Percentiles rank a stretch among this genome's conserved stretches.
Conservation (phyloP, 2,329 filamentous ascomycete species). For the Neofusicoccum sp. region DNA sequence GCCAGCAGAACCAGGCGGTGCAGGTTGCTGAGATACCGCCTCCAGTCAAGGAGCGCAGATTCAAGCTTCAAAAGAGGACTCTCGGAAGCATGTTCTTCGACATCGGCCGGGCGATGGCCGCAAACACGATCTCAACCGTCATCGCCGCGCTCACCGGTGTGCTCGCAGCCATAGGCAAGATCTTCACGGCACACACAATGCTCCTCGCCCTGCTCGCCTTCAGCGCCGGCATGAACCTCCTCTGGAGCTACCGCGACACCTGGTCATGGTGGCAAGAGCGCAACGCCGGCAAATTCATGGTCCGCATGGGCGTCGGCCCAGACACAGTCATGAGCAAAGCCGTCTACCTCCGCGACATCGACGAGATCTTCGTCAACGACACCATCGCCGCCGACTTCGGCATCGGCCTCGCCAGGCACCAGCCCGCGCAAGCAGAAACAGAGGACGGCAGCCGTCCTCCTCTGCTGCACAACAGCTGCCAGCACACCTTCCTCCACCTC, state of each 20-base stretch:
- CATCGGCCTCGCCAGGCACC: neutral
- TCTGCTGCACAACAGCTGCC: constrained; percentile 24
- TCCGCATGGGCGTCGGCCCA: constrained; percentile 72
- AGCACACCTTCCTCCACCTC: constrained; percentile 38
- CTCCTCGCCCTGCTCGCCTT: constrained; percentile 67
- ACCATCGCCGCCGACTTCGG: constrained; percentile 22
- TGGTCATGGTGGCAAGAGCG: constrained; percentile 84
- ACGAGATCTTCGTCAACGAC: constrained; percentile 57
- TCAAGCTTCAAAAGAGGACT: constrained; percentile 50
- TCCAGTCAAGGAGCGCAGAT: constrained; percentile 36
- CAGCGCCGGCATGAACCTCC: constrained; percentile 70
- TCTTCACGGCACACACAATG: constrained; percentile 70
- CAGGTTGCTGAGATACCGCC: constrained; percentile 39
- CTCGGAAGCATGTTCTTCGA: constrained; percentile 45
- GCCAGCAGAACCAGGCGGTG: constrained; percentile 64
- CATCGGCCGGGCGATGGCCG: constrained; percentile 1
- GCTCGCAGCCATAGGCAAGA: constrained; percentile 63
- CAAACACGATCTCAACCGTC: constrained; percentile 63
- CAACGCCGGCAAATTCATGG: constrained; percentile 77
- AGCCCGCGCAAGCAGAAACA: neutral
- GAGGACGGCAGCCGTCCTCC: neutral
- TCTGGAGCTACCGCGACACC: constrained; percentile 71
- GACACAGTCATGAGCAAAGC: constrained; percentile 79
- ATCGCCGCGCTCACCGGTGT: constrained; percentile 74
- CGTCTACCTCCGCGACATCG: constrained; percentile 79